Conservation (phyloP, 2,329 filamentous ascomycete species). For the Capronia coronata region DNA sequence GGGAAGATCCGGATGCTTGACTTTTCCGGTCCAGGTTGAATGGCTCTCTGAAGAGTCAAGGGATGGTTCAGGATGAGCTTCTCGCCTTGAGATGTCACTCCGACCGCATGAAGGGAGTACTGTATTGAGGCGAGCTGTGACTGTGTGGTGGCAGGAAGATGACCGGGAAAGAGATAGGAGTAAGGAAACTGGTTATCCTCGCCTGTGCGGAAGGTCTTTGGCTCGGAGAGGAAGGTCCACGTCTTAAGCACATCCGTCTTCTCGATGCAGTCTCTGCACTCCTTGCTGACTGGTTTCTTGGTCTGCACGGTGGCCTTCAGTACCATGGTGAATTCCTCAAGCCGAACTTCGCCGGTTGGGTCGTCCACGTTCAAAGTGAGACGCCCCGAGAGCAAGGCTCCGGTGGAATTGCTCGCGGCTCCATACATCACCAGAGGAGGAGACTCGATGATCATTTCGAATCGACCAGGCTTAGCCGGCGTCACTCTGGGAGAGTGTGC, state of each 20-base stretch:
- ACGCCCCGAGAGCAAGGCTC: constrained; percentile 78
- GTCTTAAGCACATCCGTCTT: constrained; percentile 67
- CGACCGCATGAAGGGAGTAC: constrained; percentile 69
- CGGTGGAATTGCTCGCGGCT: constrained; percentile 64
- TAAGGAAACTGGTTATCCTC: constrained; percentile 78
- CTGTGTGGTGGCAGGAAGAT: constrained; percentile 77
- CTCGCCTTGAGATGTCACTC: constrained; percentile 55
- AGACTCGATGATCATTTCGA: constrained; percentile 68
- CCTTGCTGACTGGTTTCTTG: constrained; percentile 72
- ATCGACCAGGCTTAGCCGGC: constrained; percentile 42
- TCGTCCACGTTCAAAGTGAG: constrained; percentile 68
- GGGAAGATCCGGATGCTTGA: constrained; percentile 92
- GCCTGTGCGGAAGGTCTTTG: constrained; percentile 38
- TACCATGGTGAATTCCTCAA: constrained; percentile 67
- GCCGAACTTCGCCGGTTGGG: constrained; percentile 50
- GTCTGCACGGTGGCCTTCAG: constrained; percentile 65
- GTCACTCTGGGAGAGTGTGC: constrained; percentile 22
- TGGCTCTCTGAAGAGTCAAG: constrained; percentile 70
- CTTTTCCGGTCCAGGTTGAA: constrained; percentile 73
- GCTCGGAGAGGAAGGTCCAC: constrained; percentile 67
- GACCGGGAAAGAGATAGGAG: constrained; percentile 75
- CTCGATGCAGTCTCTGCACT: constrained; percentile 70
- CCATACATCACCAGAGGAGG: constrained; percentile 83
- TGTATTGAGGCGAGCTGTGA: constrained; percentile 65
- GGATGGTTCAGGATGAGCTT: constrained; percentile 60